phyloP scores from a whole-genome alignment of 768 basidiomycete genomes.

The Termitomyces eurrhizus region DNA sequence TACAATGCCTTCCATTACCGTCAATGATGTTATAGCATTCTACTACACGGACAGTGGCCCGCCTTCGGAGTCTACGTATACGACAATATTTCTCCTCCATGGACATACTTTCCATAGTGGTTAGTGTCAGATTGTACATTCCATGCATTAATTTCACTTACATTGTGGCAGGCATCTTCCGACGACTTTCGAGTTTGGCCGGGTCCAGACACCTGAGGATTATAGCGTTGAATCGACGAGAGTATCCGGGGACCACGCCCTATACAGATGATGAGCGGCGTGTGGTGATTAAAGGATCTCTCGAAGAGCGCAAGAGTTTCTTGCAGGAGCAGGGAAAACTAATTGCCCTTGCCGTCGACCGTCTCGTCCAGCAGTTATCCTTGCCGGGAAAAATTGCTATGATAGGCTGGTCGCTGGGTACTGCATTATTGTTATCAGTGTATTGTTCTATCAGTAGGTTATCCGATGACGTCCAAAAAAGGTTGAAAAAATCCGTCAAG shows the following conservation, averaged over 20 bases:
- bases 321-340: slow-evolving; percentile 25
- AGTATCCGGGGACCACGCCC: slow-evolving; percentile 28
- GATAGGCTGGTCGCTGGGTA: slow-evolving; percentile 28
- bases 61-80: slow-evolving; percentile 15
- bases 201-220: slow-evolving; percentile 19
- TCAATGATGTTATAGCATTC: slow-evolving; percentile 10
- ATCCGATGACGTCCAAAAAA: slow-evolving; percentile 11
- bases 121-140: slow-evolving; percentile 5
- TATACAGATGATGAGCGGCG: slow-evolving; percentile 24
- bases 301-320: slow-evolving; percentile 15
- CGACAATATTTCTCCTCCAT: slow-evolving; percentile 26
- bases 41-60: slow-evolving; percentile 27
- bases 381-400: slow-evolving; percentile 19
- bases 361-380: slow-evolving; percentile 18
- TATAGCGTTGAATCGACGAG: slow-evolving; percentile 30
- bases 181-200: slow-evolving; percentile 18
- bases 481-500: slow-evolving; percentile 19
- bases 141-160: slow-evolving; percentile 5
- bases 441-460: slow-evolving; percentile 19
- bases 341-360: slow-evolving; percentile 24
- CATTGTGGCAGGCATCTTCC: slow-evolving; percentile 19
- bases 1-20: slow-evolving; percentile 2
- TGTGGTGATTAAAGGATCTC: slow-evolving; percentile 12
- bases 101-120: slow-evolving; percentile 18
- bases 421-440: slow-evolving; percentile 19